phyloP scores from a whole-genome alignment of 2,329 filamentous ascomycete genomes.

The Cordyceps cateniannulata region DNA sequence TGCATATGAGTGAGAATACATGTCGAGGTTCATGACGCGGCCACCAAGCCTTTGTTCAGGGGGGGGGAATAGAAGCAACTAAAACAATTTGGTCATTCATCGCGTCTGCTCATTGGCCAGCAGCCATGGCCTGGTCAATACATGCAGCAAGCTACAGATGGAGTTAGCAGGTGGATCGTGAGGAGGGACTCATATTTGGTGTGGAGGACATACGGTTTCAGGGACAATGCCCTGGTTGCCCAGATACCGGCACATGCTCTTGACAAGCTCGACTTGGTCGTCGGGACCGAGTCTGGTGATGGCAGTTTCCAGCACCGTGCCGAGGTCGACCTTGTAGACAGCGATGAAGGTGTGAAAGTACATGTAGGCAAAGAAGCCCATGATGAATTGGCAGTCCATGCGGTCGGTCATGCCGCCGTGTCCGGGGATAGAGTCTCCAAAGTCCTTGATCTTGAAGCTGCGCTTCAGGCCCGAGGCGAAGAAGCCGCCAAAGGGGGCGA shows the following conservation, averaged over 20 bases:
- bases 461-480: conserved; percentile 97
- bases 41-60: not conserved
- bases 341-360: conserved; percentile 98
- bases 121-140: conserved; percentile 13
- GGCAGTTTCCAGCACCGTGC: conserved; percentile 80
- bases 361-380: conserved; percentile 97
- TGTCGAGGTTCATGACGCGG: not conserved
- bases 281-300: conserved; percentile 83
- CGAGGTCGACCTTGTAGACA: conserved; percentile 76
- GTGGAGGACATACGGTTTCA: conserved; percentile 23
- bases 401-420: conserved; percentile 97
- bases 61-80: not conserved
- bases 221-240: conserved; percentile 52
- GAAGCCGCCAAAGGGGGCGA: conserved; percentile 96
- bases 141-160: conserved; percentile 7
- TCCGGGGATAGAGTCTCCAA: conserved; percentile 94
- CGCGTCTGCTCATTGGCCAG: conserved; percentile 2
- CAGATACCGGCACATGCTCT: conserved; percentile 56
- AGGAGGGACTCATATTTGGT: not conserved
- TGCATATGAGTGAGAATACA: not conserved
- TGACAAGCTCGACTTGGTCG: conserved; percentile 80
- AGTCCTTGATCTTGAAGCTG: conserved; percentile 99
- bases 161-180: not conserved
- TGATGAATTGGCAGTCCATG: conserved; percentile 99
- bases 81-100: conserved; percentile 6